Evolutionary conservation across 257 asterid species (phyloP).

Genomic region (Nicotiana knightiana): DNA sequence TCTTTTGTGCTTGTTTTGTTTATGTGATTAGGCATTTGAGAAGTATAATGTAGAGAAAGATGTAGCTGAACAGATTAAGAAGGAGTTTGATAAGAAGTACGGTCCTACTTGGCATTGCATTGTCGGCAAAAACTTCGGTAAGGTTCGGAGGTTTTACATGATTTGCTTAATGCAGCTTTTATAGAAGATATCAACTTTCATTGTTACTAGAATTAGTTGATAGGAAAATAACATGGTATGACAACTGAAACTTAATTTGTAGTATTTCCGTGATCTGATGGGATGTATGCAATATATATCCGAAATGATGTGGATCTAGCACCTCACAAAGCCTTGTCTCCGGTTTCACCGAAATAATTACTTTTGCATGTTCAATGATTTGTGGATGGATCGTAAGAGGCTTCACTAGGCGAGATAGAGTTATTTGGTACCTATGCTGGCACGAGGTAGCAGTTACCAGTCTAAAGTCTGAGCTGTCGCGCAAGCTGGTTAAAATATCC

Average conservation of each 20-base stretch:
- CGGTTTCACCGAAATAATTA: neutral
- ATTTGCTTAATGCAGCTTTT: neutral
- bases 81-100: constrained; percentile 81
- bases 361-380: neutral
- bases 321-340: neutral
- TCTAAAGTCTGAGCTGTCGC: neutral
- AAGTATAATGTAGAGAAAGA: constrained; percentile 84
- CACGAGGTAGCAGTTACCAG: neutral
- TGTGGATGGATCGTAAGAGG: neutral
- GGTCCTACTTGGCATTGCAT: constrained; percentile 99
- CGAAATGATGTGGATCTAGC: neutral
- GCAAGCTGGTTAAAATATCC: neutral
- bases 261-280: neutral
- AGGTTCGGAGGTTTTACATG: neutral
- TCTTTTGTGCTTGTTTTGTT: neutral
- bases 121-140: constrained; percentile 98
- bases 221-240: neutral
- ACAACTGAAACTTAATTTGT: neutral
- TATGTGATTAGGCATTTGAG: constrained; percentile 71
- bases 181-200: neutral
- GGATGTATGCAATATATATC: neutral
- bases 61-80: constrained; percentile 92
- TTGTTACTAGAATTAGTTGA: neutral
- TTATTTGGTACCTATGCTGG: neutral
- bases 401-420: neutral